phyloP scores from a whole-genome alignment of 371 early-diverging fungal species.

The Syncephalis fuscata region DNA sequence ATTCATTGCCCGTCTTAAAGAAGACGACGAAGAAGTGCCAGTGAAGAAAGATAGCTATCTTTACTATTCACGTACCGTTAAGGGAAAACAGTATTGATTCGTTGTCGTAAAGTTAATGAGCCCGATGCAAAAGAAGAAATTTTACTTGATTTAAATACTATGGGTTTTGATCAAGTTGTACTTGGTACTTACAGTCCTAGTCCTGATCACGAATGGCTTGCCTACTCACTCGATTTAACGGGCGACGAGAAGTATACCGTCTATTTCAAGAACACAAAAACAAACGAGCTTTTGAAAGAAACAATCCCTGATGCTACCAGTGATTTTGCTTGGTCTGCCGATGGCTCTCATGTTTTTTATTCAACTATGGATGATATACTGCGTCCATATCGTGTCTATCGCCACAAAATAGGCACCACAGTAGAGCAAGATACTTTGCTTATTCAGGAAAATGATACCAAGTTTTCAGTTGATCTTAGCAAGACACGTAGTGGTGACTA shows the following conservation, averaged over 20 bases:
- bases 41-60: background rate
- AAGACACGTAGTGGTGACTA: slow-evolving; percentile 24
- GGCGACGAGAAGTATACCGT: slow-evolving; percentile 35
- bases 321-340: slow-evolving; percentile 31
- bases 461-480: slow-evolving; percentile 30
- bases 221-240: slow-evolving; percentile 29
- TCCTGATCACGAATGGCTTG: slow-evolving; percentile 22
- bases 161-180: slow-evolving; percentile 1
- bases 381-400: slow-evolving; percentile 26
- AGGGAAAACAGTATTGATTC: slow-evolving; percentile 3
- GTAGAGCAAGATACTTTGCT: slow-evolving; percentile 20
- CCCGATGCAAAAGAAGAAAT: slow-evolving; percentile 1
- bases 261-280: slow-evolving; percentile 25
- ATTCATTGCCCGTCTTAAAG: background rate
- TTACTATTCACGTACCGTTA: slow-evolving; percentile 1
- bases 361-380: slow-evolving; percentile 29
- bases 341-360: slow-evolving; percentile 25
- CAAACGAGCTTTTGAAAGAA: slow-evolving; percentile 16
- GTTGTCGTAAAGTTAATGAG: background rate
- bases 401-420: slow-evolving; percentile 22
- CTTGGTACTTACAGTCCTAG: background rate
- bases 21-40: slow-evolving; percentile 1
- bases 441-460: slow-evolving; percentile 36
- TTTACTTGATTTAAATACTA: slow-evolving; percentile 1
- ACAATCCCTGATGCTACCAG: slow-evolving; percentile 24